Evolutionary conservation across 768 basidiomycete species (phyloP).

Genomic region (Lactifluus hygrophoroides): DNA sequence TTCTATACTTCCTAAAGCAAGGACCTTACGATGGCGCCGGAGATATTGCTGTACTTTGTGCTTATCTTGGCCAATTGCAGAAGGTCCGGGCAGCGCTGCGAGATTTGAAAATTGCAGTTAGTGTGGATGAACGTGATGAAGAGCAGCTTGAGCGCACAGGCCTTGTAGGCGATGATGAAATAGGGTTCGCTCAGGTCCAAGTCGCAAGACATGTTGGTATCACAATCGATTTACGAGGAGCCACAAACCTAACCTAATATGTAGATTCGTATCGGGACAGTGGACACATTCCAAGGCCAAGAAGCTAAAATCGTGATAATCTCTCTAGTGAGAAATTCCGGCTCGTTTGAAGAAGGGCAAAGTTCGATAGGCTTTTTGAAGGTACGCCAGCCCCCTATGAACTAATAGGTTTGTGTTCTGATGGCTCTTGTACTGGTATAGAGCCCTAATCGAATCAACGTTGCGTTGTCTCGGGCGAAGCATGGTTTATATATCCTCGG

Average conservation of each 20-base stretch:
- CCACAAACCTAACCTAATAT: neutral
- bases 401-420: constrained; percentile 25
- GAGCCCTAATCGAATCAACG: constrained; percentile 34
- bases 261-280: constrained; percentile 61
- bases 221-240: neutral
- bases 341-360: constrained; percentile 33
- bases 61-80: constrained; percentile 44
- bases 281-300: constrained; percentile 75
- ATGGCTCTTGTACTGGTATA: constrained; percentile 1
- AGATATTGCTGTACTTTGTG: constrained; percentile 47
- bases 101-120: constrained; percentile 42
- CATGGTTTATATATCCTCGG: constrained; percentile 71
- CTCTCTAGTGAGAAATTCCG: constrained; percentile 65
- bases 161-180: constrained; percentile 31
- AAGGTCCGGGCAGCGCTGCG: constrained; percentile 36
- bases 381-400: constrained; percentile 30
- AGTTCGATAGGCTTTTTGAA: constrained; percentile 63
- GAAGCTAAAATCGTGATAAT: constrained; percentile 67
- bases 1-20: constrained; percentile 45
- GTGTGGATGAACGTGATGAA: constrained; percentile 64
- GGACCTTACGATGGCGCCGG: constrained; percentile 39
- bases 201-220: constrained; percentile 45
- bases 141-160: constrained; percentile 49
- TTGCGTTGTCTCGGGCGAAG: constrained; percentile 65
- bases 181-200: constrained; percentile 38